Evolutionary conservation across 192 early-diverging fungal genomes (phyloP), one percentile per base, ranked within the genome.

Genomic region (Umbelopsis vinacea): DNA sequence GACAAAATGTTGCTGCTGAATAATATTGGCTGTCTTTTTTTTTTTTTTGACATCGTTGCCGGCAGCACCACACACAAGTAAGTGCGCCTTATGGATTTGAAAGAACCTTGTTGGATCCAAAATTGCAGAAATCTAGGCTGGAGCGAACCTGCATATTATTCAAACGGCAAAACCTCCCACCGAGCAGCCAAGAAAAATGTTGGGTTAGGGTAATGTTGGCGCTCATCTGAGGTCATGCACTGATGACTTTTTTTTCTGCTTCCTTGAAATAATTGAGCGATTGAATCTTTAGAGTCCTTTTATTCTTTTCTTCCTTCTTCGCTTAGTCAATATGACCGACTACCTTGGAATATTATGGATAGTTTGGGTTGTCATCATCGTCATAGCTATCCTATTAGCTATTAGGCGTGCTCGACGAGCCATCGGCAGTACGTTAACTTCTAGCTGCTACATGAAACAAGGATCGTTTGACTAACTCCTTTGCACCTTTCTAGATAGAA

Each of bases 391-490:
- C 4, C 19, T 63, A 35, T 29, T 63, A 35, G 57, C 57, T 35
- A 38, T 63, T n/a, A 63, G 19, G 17, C 24, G 57, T n/a, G 57
- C 57, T 17, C 57, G 57, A 35, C 23, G 57, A 63, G 57, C 57
- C 12, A 63, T 63, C 9, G 2, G 33, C 33, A 26, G 57, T 63
- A n/a, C 5, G 57, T 37, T 29, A 4, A 37, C 26, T 17, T 37
- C 26, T 17, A 2, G 8, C 11, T 43, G 11, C 40, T 40, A 8
- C 8, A 6, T 8, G 38, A 40, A 40, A 15, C 55, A 6, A 15
- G 19, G n/a, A 33, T 17, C 33, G n/a, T 63, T 63, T 17, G 26
- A 29, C 29, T 14, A 15, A 37, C 2, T n/a, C 19, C 23, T 15
- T 37, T 37, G 33, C 55, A 35, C 17, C 15, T 38, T 2, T 37